Percentiles rank a stretch among this genome's conserved stretches.
Evolutionary conservation across 2,329 filamentous ascomycete species (phyloP).

Genomic region (Aspergillus sp.): DNA sequence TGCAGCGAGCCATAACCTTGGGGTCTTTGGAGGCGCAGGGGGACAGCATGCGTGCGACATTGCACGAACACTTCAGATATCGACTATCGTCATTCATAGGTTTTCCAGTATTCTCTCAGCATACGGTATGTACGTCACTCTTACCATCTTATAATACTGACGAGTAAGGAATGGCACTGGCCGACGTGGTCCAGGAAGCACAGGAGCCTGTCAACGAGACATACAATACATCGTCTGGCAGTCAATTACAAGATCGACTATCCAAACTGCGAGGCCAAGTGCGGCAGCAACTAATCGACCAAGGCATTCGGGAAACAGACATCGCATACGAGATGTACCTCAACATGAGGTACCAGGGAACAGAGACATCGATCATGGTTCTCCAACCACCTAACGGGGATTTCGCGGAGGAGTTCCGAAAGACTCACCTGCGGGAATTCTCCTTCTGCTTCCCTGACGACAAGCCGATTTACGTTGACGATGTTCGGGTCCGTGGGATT

Average conservation of each 20-base stretch:
- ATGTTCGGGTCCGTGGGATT: slow-evolving; percentile 83
- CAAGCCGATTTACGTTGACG: slow-evolving; percentile 82
- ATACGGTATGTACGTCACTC: slow-evolving; percentile 56
- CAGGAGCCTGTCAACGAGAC: slow-evolving; percentile 50
- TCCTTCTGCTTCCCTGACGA: slow-evolving; percentile 72
- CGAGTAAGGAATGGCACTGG: slow-evolving; percentile 66
- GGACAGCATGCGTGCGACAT: slow-evolving; percentile 92
- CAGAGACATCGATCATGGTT: slow-evolving; percentile 52
- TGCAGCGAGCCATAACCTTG: slow-evolving; percentile 72
- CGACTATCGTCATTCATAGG: slow-evolving; percentile 80
- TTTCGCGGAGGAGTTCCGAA: slow-evolving; percentile 78
- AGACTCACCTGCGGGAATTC: slow-evolving; percentile 87
- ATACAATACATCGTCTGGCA: slow-evolving; percentile 29
- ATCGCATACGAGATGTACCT: slow-evolving; percentile 46
- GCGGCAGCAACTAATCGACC: slow-evolving; percentile 59
- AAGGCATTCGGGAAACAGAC: slow-evolving; percentile 14
- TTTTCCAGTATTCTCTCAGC: slow-evolving; percentile 91
- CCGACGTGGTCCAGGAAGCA: slow-evolving; percentile 87
- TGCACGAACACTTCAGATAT: slow-evolving; percentile 78
- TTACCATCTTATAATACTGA: background rate
- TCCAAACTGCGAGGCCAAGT: slow-evolving; percentile 62
- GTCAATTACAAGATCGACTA: slow-evolving; percentile 52
- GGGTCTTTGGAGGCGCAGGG: slow-evolving; percentile 88
- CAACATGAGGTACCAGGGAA: slow-evolving; percentile 52
- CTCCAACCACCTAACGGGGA: slow-evolving; percentile 68